Conservation (phyloP, 2,329 filamentous ascomycete genomes). For the Raffaelea deltoideospora region DNA sequence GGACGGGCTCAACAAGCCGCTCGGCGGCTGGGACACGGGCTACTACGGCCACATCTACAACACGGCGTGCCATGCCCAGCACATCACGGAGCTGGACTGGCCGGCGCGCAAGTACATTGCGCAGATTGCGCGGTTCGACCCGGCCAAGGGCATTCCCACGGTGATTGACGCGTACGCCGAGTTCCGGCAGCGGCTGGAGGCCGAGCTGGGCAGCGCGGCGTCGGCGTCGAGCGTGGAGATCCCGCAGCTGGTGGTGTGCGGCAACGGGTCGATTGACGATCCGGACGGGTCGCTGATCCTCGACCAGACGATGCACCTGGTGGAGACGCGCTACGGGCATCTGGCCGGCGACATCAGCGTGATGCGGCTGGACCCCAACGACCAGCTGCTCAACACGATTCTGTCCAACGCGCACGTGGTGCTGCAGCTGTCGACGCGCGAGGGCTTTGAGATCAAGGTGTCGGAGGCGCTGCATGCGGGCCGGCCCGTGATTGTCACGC, state of each 20-base stretch:
- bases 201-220: constrained; percentile 36
- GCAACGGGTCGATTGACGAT: constrained; percentile 69
- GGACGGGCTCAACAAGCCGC: constrained; percentile 64
- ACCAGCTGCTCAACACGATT: constrained; percentile 66
- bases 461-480: constrained; percentile 72
- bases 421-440: constrained; percentile 65
- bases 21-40: constrained; percentile 53
- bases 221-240: constrained; percentile 29
- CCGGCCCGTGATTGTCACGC: constrained; percentile 60
- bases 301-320: constrained; percentile 52
- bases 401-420: constrained; percentile 58
- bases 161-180: constrained; percentile 63
- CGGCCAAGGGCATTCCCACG: constrained; percentile 66
- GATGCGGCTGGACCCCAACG: constrained; percentile 62
- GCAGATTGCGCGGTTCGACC: constrained; percentile 71
- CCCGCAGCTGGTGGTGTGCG: constrained; percentile 63
- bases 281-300: constrained; percentile 61
- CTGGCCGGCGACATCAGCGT: constrained; percentile 53
- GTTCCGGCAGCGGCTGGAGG: constrained; percentile 47
- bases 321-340: constrained; percentile 47
- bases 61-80: constrained; percentile 39
- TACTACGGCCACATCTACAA: constrained; percentile 69
- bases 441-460: constrained; percentile 79
- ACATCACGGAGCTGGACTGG: constrained; percentile 43
- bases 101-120: constrained; percentile 57